These are phyloP conservation scores for Helicostylum pulchrum DNA, from an alignment of 192 early-diverging fungal genomes.

Conservation along the genomic window DNA sequence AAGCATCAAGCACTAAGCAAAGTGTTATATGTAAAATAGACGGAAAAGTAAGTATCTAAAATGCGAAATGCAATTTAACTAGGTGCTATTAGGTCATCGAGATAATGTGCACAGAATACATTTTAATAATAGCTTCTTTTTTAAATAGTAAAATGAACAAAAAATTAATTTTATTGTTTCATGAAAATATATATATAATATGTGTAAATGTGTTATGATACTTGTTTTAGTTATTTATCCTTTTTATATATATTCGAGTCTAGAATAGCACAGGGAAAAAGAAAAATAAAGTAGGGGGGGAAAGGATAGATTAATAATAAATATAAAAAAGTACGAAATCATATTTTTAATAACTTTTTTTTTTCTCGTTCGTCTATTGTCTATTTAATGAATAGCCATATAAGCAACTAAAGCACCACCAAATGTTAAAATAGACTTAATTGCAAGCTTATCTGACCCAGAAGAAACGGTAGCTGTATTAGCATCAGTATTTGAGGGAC, in stretches of 20 bases:
- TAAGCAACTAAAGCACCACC: background rate
- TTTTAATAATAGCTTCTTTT: background rate
- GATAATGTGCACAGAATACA: background rate
- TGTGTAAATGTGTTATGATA: no score
- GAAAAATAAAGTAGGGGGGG: background rate
- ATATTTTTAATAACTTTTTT: background rate
- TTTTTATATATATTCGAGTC: background rate
- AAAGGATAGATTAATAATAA: slow-evolving; percentile 1
- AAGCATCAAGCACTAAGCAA: no score
- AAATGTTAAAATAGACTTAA: background rate
- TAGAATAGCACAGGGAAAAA: background rate
- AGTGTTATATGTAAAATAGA: no score
- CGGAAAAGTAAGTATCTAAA: no score
- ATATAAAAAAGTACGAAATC: background rate
- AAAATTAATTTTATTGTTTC: background rate
- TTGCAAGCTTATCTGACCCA: background rate
- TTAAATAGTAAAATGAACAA: background rate
- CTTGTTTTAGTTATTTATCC: no score
- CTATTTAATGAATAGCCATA: slow-evolving; percentile 6
- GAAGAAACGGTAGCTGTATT: background rate
- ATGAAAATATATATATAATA: slow-evolving; percentile 8
- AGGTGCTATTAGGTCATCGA: slow-evolving; percentile 2
- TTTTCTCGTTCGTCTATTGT: background rate
- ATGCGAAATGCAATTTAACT: no score
- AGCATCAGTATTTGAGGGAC: no score